Percentiles rank a stretch among this genome's conserved stretches.
Conservation (phyloP, 495 filamentous ascomycete genomes). For the Penicillium roqueforti region DNA sequence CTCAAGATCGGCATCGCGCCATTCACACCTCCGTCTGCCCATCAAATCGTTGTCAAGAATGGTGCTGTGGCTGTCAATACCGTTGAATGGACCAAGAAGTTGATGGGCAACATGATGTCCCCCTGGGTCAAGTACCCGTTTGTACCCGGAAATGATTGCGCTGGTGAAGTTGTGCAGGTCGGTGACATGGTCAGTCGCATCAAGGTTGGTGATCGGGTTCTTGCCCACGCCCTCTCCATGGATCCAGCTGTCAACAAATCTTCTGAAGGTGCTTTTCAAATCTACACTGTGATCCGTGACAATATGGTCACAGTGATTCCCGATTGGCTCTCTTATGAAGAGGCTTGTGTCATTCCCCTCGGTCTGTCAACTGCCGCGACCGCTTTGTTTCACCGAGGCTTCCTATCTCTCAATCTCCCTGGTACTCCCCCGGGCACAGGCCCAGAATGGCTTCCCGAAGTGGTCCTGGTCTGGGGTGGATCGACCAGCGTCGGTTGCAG, state of each 20-base stretch:
- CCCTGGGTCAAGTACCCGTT: conserved; percentile 39
- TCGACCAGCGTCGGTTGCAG: conserved; percentile 54
- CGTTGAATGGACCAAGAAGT: conserved; percentile 46
- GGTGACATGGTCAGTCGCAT: conserved; percentile 30
- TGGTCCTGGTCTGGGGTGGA: conserved; percentile 45
- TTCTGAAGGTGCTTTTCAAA: conserved; percentile 28
- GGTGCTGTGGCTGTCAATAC: conserved; percentile 44
- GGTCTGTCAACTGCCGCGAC: conserved; percentile 48
- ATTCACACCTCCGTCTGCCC: not conserved
- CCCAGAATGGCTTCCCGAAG: conserved; percentile 31
- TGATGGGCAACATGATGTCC: conserved; percentile 15
- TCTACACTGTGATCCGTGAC: conserved; percentile 33
- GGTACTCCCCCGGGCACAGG: conserved; percentile 2
- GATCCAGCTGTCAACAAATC: not conserved
- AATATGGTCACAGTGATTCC: conserved; percentile 22
- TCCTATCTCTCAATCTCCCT: conserved; percentile 41
- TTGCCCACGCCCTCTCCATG: conserved; percentile 7
- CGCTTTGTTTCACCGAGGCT: conserved; percentile 47
- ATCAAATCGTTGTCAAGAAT: conserved; percentile 39
- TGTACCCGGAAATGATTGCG: conserved; percentile 52
- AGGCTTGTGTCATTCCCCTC: conserved; percentile 45
- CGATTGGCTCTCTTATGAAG: conserved; percentile 28
- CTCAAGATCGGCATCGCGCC: conserved; percentile 1
- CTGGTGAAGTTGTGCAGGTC: conserved; percentile 50
- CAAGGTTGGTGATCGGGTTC: conserved; percentile 22